Base-by-base conservation (phyloP, 2,329 filamentous ascomycete genomes). In the Botrytis cinerea region DNA sequence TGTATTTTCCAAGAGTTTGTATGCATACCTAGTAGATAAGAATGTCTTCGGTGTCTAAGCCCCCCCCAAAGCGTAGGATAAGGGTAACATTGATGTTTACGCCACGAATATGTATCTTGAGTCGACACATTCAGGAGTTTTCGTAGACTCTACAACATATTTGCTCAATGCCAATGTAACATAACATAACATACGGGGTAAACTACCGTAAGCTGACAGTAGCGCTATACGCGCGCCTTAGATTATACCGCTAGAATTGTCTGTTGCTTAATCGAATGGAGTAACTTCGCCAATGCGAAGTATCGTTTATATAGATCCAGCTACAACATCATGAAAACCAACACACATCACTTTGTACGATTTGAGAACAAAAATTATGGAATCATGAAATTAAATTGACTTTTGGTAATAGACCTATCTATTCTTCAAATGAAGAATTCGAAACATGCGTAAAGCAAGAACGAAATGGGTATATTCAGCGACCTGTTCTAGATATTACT, bases 361-460 rank as follows among this genome's bases (percentile, higher is more conserved):
- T 12, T 35, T 6, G 67, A 64, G 32, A 35, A 51, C 28, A 66
- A 77, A 63, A 66, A 46, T 45, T 38, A 43, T 59, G 74, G 77
- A 76, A 77, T 76, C 78, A 80, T 78, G 76, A 81, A 76, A 73
- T 79, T 78, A 62, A 75, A 78, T 81, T 80, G 76, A 77, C 76
- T 79, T 81, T 79, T 77, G 73, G 76, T 78, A 77, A 77, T 74
- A 80, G 76, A 78, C 75, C 78, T 79, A 80, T 80, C 77, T 80
- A 76, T 78, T 74, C 75, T 73, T 75, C 72, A 45, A 59, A 54
- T 70, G 73, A 77, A 77, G 75, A 77, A 75, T 71, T 76, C 74
- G 73, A 75, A 74, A 74, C 70, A 73, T 76, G 77, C 77, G 71
- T 70, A 32, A 71, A 73, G 77, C 76, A 78, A 77, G 72, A 74